A percentile compares a stretch with the other conserved stretches of the same genome.
Evolutionary conservation across 768 basidiomycete species (phyloP).

Genomic region (Wakefieldia striispora): DNA sequence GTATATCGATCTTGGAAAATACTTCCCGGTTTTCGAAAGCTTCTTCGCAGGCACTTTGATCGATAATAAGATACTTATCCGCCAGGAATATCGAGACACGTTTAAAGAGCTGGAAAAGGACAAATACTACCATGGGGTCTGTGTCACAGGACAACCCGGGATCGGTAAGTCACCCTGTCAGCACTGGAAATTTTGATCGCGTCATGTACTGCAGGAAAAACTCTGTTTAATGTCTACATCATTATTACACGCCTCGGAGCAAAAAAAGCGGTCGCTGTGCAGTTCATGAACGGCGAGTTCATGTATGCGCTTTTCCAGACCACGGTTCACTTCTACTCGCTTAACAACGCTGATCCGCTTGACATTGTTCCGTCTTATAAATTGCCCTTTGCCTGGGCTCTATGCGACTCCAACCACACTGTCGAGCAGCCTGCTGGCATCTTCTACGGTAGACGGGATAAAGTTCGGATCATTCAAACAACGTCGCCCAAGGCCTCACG

Average conservation of each 20-base stretch:
- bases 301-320: neutral
- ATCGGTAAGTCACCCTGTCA: neutral
- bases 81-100: neutral
- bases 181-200: no score
- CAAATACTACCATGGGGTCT: neutral
- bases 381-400: neutral
- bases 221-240: neutral
- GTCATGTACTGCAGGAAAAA: neutral
- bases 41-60: neutral
- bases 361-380: neutral
- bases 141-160: neutral
- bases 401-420: neutral
- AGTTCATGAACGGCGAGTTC: neutral
- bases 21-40: neutral
- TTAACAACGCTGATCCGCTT: neutral
- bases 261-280: neutral
- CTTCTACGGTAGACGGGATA: neutral
- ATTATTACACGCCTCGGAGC: neutral
- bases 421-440: neutral
- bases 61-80: neutral
- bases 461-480: neutral
- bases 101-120: neutral
- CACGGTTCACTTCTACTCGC: neutral
- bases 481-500: neutral
- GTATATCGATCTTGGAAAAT: neutral